These are phyloP conservation scores for Oryza nivara DNA, from an alignment of 176 grass and related monocot genomes.

Conservation along the genomic window DNA sequence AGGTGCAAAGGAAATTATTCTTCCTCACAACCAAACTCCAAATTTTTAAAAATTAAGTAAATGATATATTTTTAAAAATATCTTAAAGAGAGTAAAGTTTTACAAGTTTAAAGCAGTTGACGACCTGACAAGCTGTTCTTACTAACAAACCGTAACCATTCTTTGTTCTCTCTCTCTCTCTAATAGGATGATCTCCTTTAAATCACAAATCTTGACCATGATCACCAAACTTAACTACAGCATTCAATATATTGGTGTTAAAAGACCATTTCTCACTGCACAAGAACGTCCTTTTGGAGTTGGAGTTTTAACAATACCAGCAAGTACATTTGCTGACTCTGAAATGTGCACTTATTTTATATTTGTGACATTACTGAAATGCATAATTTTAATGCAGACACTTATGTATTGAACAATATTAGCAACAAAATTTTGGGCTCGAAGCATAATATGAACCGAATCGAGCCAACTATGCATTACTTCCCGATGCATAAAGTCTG, in stretches of 20 bases:
- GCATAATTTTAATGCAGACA: not conserved
- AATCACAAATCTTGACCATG: not conserved
- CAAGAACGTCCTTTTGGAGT: not conserved
- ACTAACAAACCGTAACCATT: too few species aligned
- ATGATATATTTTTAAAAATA: not conserved
- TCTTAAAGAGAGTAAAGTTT: not conserved
- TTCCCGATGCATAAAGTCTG: not conserved
- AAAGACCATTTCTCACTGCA: not conserved
- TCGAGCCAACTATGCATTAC: not conserved
- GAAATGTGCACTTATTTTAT: not conserved
- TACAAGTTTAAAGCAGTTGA: not conserved
- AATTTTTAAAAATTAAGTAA: too few species aligned
- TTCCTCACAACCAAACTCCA: not conserved
- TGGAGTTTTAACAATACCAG: not conserved
- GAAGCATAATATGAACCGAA: slow-evolving; percentile 5
- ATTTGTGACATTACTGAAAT: not conserved
- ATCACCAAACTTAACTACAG: not conserved
- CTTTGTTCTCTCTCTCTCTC: not conserved
- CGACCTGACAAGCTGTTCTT: not conserved
- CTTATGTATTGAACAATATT: not conserved
- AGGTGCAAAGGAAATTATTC: slow-evolving; percentile 13
- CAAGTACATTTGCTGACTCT: not conserved
- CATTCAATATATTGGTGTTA: not conserved
- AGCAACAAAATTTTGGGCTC: not conserved
- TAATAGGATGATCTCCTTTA: slow-evolving; percentile 6